Evolutionary conservation across 192 early-diverging fungal species (phyloP).

Genomic region (Podila verticillata): DNA sequence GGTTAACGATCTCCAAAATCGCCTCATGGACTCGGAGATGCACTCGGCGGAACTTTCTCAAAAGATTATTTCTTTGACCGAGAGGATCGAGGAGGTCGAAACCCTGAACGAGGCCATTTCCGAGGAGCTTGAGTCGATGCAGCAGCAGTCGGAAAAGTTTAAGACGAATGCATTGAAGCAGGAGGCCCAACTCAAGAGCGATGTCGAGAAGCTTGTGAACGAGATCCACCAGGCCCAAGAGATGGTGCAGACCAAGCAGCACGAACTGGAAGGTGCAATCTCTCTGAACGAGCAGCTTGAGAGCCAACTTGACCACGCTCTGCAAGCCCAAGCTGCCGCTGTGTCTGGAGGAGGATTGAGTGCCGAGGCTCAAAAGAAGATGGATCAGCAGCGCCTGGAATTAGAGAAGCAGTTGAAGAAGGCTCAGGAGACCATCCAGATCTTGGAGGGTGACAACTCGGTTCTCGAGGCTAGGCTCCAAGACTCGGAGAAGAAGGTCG

Average conservation of each 20-base stretch:
- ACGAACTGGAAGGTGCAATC: not conserved
- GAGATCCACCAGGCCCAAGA: slow-evolving; percentile 36
- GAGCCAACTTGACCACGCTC: slow-evolving; percentile 1
- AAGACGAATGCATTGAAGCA: slow-evolving; percentile 1
- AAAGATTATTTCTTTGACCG: slow-evolving; percentile 23
- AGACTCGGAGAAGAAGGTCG: slow-evolving; percentile 48
- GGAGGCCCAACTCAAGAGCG: slow-evolving; percentile 25
- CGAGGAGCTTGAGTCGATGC: slow-evolving; percentile 38
- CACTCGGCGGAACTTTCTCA: slow-evolving; percentile 29
- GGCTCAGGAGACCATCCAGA: slow-evolving; percentile 41
- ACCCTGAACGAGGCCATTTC: slow-evolving; percentile 39
- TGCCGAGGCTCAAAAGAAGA: slow-evolving; percentile 2
- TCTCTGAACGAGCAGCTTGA: not conserved
- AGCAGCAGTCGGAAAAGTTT: slow-evolving; percentile 21
- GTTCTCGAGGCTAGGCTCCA: slow-evolving; percentile 33
- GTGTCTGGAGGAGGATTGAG: not conserved
- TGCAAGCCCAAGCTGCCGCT: slow-evolving; percentile 4
- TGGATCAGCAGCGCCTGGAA: slow-evolving; percentile 24
- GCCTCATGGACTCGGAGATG: slow-evolving; percentile 29
- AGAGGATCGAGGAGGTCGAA: slow-evolving; percentile 39
- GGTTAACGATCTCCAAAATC: slow-evolving; percentile 9
- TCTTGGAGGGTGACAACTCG: slow-evolving; percentile 45
- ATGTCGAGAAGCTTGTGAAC: slow-evolving; percentile 33
- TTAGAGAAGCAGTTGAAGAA: slow-evolving; percentile 30
- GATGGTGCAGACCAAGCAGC: slow-evolving; percentile 1